Conservation (phyloP, 306 rosid genomes). For the Sphenostylis stenocarpa region DNA sequence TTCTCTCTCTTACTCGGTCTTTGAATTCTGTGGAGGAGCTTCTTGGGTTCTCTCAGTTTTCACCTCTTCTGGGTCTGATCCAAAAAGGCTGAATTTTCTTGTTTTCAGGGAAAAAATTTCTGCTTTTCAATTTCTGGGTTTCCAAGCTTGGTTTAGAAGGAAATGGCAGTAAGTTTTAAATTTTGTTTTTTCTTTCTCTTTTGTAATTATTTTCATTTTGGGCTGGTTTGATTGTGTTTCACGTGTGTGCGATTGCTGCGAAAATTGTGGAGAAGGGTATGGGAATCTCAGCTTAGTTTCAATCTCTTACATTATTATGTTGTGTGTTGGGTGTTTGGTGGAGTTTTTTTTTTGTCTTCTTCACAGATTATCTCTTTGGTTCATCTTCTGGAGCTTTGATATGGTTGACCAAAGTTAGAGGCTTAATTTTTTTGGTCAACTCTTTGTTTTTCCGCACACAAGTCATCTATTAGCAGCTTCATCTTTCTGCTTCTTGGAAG, state of each 20-base stretch:
- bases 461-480: slow-evolving; percentile 12
- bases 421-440: slow-evolving; percentile 26
- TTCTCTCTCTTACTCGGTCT: slow-evolving; percentile 35
- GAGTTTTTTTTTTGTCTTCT: not conserved
- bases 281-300: slow-evolving; percentile 8
- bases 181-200: not conserved
- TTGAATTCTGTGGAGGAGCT: slow-evolving; percentile 41
- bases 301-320: slow-evolving; percentile 37
- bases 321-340: slow-evolving; percentile 6
- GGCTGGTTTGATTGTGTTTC: slow-evolving; percentile 7
- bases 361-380: not conserved
- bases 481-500: slow-evolving; percentile 4
- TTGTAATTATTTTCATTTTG: not conserved
- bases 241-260: slow-evolving; percentile 32
- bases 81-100: slow-evolving; percentile 21
- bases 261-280: slow-evolving; percentile 8
- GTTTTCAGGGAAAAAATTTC: slow-evolving; percentile 25
- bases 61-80: slow-evolving; percentile 33
- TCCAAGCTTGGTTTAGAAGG: slow-evolving; percentile 45
- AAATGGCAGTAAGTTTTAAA: slow-evolving; percentile 67
- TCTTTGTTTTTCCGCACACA: not conserved
- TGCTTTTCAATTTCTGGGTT: slow-evolving; percentile 31
- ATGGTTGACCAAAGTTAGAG: slow-evolving; percentile 41
- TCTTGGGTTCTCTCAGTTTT: slow-evolving; percentile 33
- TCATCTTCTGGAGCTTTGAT: slow-evolving; percentile 30